Evolutionary conservation across 345 rosid species (phyloP).

Genomic region (Hibiscus syriacus): DNA sequence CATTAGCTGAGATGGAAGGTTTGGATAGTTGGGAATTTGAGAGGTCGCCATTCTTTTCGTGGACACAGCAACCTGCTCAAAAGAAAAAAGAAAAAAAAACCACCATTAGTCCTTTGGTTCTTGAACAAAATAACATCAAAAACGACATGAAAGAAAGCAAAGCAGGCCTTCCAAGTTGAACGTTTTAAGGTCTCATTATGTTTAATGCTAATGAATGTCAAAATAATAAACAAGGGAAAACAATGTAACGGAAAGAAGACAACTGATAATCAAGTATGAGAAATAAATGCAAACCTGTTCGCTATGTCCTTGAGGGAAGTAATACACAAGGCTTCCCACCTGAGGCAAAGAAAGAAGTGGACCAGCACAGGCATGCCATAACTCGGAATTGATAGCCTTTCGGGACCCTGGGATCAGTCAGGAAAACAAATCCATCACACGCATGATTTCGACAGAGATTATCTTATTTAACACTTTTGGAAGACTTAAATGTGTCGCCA

Average conservation of each 20-base stretch:
- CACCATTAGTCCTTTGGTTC: not conserved
- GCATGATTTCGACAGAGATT: conserved; percentile 8
- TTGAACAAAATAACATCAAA: not conserved
- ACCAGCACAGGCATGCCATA: conserved; percentile 99
- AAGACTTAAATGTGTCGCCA: not conserved
- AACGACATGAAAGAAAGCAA: not conserved
- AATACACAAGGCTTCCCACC: conserved; percentile 88
- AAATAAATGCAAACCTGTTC: conserved; percentile 72
- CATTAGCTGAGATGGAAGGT: conserved; percentile 86
- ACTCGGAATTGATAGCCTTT: conserved; percentile 74
- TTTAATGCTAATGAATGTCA: not conserved
- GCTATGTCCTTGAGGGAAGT: conserved; percentile 98
- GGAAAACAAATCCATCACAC: conserved; percentile 5
- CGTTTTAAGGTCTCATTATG: not conserved
- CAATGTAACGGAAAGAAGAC: not conserved
- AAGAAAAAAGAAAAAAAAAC: not conserved
- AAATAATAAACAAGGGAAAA: not conserved
- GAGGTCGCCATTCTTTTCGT: conserved; percentile 85
- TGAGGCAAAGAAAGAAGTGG: conserved; percentile 93
- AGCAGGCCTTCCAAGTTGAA: not conserved
- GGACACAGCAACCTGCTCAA: conserved; percentile 76
- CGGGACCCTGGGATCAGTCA: conserved; percentile 46
- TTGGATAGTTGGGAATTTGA: conserved; percentile 94
- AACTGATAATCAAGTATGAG: not conserved
- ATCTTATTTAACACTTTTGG: not conserved